A percentile compares a stretch with the other conserved stretches of the same genome.
These are phyloP conservation scores for Magnusiomyces ingens DNA, from an alignment of 1,139 yeast genomes.

Conservation along the genomic window DNA sequence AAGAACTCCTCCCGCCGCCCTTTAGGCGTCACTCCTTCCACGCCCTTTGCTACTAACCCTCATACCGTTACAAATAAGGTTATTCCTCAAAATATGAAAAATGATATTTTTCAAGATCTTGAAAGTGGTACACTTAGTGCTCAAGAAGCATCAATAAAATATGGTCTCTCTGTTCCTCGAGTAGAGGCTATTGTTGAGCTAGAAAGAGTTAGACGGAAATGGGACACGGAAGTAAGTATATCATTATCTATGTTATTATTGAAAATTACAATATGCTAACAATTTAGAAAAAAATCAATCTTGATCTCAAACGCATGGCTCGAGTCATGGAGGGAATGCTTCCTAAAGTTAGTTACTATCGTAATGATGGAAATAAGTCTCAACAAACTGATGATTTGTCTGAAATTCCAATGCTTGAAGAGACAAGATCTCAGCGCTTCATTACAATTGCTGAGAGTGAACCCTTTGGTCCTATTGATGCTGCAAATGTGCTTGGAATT, in stretches of 20 bases:
- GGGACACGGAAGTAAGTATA: constrained; percentile 56
- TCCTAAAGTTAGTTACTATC: constrained; percentile 37
- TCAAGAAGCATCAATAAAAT: constrained; percentile 72
- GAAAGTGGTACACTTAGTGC: constrained; percentile 45
- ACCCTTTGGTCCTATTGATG: constrained; percentile 96
- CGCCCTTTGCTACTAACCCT: constrained; percentile 76
- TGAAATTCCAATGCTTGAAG: constrained; percentile 90
- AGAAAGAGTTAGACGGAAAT: constrained; percentile 53
- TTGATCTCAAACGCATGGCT: constrained; percentile 49
- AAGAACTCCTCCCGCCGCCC: constrained; percentile 8
- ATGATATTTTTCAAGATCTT: constrained; percentile 48
- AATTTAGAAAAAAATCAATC: constrained; percentile 36
- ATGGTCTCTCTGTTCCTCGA: constrained; percentile 76
- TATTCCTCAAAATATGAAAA: constrained; percentile 53
- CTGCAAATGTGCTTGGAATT: constrained; percentile 76
- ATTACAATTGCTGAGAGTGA: constrained; percentile 88
- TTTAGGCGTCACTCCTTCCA: constrained; percentile 21
- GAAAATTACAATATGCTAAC: constrained; percentile 28
- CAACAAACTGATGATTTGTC: constrained; percentile 40
- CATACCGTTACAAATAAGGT: constrained; percentile 61
- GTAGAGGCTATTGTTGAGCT: constrained; percentile 78
- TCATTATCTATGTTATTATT: background rate
- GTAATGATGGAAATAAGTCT: constrained; percentile 5
- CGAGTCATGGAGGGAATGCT: constrained; percentile 68
- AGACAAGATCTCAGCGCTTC: constrained; percentile 77